Percentiles rank a stretch among this genome's conserved stretches.
These are phyloP conservation scores for Carex scoparia DNA, from an alignment of 176 grass and related monocot species.

Conservation along the genomic window DNA sequence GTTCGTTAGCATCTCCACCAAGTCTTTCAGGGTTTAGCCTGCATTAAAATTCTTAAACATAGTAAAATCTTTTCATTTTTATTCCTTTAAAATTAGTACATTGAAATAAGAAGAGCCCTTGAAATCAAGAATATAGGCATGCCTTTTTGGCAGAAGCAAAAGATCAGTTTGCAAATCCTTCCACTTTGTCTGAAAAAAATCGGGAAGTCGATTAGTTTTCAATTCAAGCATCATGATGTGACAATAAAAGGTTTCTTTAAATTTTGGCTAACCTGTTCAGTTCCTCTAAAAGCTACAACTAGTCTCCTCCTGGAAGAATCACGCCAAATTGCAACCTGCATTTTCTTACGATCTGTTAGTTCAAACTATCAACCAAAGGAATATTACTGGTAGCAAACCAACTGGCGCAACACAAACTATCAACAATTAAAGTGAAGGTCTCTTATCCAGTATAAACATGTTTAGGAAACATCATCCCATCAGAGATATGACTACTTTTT, in stretches of 20 bases:
- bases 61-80: conserved; percentile 6
- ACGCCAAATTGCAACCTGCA: conserved; percentile 89
- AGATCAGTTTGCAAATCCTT: conserved; percentile 94
- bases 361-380: neutral
- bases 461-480: neutral
- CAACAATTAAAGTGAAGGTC: neutral
- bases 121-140: conserved; percentile 17
- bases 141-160: conserved; percentile 84
- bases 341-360: neutral
- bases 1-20: conserved; percentile 76
- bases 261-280: conserved; percentile 81
- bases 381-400: neutral
- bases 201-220: neutral
- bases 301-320: conserved; percentile 75
- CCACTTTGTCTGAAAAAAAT: conserved; percentile 65
- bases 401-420: neutral
- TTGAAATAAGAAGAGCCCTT: neutral
- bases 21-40: conserved; percentile 91
- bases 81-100: neutral
- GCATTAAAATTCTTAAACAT: conserved; percentile 34
- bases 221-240: conserved; percentile 13
- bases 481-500: neutral
- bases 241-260: conserved; percentile 18
- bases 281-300: conserved; percentile 83
- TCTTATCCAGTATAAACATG: neutral